phyloP scores from a whole-genome alignment of 2,329 filamentous ascomycete species.

The Pseudogymnoascus sp. region DNA sequence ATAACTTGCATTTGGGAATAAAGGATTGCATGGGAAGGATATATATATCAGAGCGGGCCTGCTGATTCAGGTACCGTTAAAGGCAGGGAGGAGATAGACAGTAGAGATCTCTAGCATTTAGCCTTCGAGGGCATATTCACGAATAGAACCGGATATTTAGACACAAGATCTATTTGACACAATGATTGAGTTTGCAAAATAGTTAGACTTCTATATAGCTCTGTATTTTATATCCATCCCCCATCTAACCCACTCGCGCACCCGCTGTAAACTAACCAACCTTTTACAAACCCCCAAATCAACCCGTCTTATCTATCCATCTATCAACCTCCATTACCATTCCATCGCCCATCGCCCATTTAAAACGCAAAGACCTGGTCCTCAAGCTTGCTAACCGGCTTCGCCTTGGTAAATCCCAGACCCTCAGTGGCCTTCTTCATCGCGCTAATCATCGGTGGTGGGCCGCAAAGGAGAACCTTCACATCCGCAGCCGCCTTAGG shows the following conservation, averaged over 20 bases:
- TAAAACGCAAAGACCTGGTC: constrained; percentile 98
- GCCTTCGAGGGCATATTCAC: neutral
- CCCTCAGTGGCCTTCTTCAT: constrained; percentile 93
- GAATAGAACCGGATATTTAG: neutral
- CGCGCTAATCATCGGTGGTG: constrained; percentile 91
- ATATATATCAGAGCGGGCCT: constrained; percentile 3
- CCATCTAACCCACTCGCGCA: neutral
- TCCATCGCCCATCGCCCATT: neutral
- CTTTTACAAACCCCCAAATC: neutral
- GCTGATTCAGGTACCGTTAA: neutral
- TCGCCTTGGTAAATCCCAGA: constrained; percentile 86
- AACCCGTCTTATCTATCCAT: neutral
- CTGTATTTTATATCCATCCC: constrained; percentile 2
- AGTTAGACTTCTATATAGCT: neutral
- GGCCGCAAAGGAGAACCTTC: constrained; percentile 91
- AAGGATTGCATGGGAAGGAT: neutral
- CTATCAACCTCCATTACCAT: neutral
- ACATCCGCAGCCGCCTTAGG: constrained; percentile 78
- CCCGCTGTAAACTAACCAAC: neutral
- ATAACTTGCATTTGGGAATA: neutral
- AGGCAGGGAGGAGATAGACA: neutral
- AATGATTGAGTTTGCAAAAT: neutral
- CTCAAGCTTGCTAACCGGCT: constrained; percentile 92
- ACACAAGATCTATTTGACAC: neutral
- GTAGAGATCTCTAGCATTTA: neutral